Evolutionary conservation across 352 stramenopile species (phyloP).

Genomic region (Pythium graminicola): DNA sequence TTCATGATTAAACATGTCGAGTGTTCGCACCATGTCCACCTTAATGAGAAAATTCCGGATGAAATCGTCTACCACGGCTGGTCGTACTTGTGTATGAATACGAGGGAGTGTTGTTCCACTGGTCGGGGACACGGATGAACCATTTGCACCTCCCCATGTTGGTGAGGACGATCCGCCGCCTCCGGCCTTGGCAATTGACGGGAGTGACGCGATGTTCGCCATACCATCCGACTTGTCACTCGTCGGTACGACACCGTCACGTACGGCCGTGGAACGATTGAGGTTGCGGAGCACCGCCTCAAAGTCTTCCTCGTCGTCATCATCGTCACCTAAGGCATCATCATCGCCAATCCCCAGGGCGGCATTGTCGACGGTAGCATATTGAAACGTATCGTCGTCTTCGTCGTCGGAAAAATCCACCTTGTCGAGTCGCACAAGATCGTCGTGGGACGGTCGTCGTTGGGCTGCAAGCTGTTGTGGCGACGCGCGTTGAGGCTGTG

Average conservation of each 20-base stretch:
- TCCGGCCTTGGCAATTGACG: constrained; percentile 17
- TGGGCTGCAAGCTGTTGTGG: constrained; percentile 24
- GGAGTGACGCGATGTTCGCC: constrained; percentile 8
- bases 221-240: constrained; percentile 14
- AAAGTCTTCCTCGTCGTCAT: constrained; percentile 87
- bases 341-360: constrained; percentile 31
- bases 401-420: constrained; percentile 82
- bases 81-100: constrained; percentile 64
- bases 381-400: constrained; percentile 78
- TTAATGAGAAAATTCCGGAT: constrained; percentile 96
- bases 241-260: not conserved
- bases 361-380: constrained; percentile 65
- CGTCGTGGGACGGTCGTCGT: constrained; percentile 37
- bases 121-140: not conserved
- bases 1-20: constrained; percentile 94
- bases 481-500: constrained; percentile 19
- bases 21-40: constrained; percentile 78
- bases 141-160: not conserved
- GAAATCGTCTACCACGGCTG: constrained; percentile 91
- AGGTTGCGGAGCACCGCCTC: constrained; percentile 73
- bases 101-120: constrained; percentile 16
- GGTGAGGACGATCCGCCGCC: not conserved
- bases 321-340: constrained; percentile 66
- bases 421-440: constrained; percentile 83
- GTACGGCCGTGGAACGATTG: constrained; percentile 45